Percentiles rank a stretch among this genome's conserved stretches.
Evolutionary conservation across 1,139 yeast genomes (phyloP).

Genomic region (Eremothecium cymbalariae): DNA sequence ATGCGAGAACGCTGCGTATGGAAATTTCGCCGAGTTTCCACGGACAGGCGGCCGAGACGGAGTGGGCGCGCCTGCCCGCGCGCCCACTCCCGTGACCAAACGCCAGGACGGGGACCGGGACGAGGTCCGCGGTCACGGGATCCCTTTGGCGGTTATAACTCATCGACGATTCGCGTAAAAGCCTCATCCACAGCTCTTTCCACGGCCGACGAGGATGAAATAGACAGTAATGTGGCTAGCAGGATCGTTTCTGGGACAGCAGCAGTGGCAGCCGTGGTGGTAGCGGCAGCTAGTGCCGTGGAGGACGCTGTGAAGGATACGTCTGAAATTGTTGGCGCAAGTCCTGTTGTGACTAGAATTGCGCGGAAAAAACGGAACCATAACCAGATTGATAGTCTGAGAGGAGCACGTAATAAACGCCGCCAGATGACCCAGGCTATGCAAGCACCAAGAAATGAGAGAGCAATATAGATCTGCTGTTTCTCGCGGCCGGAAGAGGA

Average conservation of each 20-base stretch:
- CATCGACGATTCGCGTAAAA: slow-evolving; percentile 11
- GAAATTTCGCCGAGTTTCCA: too few relatives aligned
- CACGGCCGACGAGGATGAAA: not conserved
- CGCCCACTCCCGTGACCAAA: too few relatives aligned
- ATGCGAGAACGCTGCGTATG: too few relatives aligned
- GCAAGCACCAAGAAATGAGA: slow-evolving; percentile 43
- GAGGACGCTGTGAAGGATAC: not conserved
- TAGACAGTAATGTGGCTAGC: slow-evolving; percentile 1
- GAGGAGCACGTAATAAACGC: slow-evolving; percentile 45
- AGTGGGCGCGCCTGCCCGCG: too few relatives aligned
- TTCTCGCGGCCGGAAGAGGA: slow-evolving; percentile 49
- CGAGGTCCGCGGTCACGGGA: too few relatives aligned
- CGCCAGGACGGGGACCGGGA: too few relatives aligned
- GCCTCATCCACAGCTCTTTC: slow-evolving; percentile 9
- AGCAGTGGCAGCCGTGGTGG: not conserved
- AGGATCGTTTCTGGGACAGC: not conserved
- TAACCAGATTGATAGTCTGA: slow-evolving; percentile 43
- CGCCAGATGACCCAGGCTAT: slow-evolving; percentile 52
- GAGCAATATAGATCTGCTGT: slow-evolving; percentile 44
- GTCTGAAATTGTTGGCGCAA: slow-evolving; percentile 8
- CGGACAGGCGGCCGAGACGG: too few relatives aligned
- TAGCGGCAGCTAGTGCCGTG: slow-evolving; percentile 1
- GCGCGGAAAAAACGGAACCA: slow-evolving; percentile 38
- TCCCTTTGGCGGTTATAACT: slow-evolving; percentile 8
- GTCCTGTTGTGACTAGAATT: slow-evolving; percentile 26